Conservation (phyloP, 768 basidiomycete species). For the Rhodotorula paludigena region DNA sequence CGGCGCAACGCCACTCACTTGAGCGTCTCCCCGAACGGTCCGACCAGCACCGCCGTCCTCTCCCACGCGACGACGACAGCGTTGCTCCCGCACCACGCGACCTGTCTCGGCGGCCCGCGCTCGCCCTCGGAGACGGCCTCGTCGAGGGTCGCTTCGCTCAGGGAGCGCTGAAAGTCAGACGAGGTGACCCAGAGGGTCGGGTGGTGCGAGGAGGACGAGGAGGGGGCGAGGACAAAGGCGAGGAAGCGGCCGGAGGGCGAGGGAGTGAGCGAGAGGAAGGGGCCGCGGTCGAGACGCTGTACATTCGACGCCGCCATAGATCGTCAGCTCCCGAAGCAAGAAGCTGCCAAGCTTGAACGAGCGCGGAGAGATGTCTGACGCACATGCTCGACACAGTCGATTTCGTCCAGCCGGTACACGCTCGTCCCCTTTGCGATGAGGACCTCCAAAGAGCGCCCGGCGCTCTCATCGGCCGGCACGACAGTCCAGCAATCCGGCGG, state of each 20-base stretch:
- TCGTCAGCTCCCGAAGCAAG: too few species aligned
- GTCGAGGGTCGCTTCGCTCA: conserved; percentile 70
- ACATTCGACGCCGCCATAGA: too few species aligned
- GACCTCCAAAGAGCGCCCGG: conserved; percentile 84
- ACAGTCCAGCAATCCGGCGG: conserved; percentile 76
- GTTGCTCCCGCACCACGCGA: conserved; percentile 96
- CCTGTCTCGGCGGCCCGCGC: conserved; percentile 54
- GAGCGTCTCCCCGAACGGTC: conserved; percentile 80
- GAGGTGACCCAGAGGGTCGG: conserved; percentile 92
- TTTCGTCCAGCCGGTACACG: conserved; percentile 76
- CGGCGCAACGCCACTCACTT: conserved; percentile 56
- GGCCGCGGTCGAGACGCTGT: conserved; percentile 76
- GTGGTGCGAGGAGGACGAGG: conserved; percentile 79
- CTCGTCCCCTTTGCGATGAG: conserved; percentile 71
- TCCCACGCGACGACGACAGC: conserved; percentile 84
- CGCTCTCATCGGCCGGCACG: conserved; percentile 81
- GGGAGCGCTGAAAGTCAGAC: conserved; percentile 77
- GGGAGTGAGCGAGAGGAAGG: conserved; percentile 77
- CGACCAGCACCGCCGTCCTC: conserved; percentile 71
- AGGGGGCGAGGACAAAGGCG: conserved; percentile 62
- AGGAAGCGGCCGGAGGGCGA: conserved; percentile 93
- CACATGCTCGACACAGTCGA: conserved; percentile 74
- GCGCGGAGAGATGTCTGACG: neutral
- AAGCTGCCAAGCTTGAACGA: neutral
- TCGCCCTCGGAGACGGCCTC: conserved; percentile 41